Evolutionary conservation across 345 rosid genomes (phyloP).

Genomic region (Syzygium grande): DNA sequence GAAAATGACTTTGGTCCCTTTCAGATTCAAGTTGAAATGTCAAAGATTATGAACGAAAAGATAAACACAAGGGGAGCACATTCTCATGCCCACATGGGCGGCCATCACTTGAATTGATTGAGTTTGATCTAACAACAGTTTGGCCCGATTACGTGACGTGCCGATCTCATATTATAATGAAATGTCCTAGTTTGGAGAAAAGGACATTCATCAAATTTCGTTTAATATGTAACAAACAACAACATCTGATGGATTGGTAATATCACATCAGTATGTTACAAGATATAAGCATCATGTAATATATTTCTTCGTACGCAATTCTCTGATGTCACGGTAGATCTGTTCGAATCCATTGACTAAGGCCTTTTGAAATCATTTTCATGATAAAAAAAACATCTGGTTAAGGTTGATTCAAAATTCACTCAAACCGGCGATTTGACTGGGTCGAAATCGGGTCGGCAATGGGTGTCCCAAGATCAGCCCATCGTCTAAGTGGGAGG

Average conservation of each 20-base stretch:
- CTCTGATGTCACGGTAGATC: not conserved
- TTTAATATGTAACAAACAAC: rapidly evolving
- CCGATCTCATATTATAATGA: rapidly evolving
- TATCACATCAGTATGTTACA: rapidly evolving
- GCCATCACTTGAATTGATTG: not conserved
- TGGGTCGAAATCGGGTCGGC: not conserved
- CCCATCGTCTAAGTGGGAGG: not conserved
- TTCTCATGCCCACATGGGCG: not conserved
- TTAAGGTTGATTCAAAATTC: not conserved
- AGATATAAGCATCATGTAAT: rapidly evolving
- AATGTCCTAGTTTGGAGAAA: not conserved
- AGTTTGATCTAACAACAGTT: not conserved
- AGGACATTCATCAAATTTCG: not conserved
- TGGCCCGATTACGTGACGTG: not conserved
- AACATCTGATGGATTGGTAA: rapidly evolving
- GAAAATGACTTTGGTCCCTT: not conserved
- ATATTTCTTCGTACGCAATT: not conserved
- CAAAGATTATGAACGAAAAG: not conserved
- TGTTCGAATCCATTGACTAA: not conserved
- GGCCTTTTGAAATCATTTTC: not conserved
- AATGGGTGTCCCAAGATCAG: not conserved
- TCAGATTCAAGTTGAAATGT: not conserved
- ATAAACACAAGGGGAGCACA: not conserved
- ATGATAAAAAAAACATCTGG: not conserved
- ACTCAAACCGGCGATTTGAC: not conserved